phyloP scores from a whole-genome alignment of 805 yeast genomes.

The Grigorovia jiainica region DNA sequence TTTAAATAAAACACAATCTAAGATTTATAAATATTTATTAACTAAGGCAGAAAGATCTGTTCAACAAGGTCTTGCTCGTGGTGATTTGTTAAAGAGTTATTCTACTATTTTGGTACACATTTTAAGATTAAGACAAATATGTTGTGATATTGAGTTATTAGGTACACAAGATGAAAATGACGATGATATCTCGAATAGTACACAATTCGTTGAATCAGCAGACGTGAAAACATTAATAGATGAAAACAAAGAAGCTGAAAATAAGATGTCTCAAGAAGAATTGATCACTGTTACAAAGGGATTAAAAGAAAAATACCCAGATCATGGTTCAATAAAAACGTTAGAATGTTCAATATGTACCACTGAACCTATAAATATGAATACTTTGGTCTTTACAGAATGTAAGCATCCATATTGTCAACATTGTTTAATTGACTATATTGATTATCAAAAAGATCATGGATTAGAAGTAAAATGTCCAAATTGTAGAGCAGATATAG shows the following conservation, averaged over 20 bases:
- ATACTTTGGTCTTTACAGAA: slow-evolving; percentile 49
- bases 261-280: not conserved
- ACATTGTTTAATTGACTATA: slow-evolving; percentile 62
- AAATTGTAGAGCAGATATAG: slow-evolving; percentile 54
- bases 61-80: slow-evolving; percentile 47
- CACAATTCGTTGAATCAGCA: slow-evolving; percentile 5
- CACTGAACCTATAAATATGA: slow-evolving; percentile 48
- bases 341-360: slow-evolving; percentile 84
- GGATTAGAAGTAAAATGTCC: slow-evolving; percentile 54
- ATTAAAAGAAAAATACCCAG: slow-evolving; percentile 21
- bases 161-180: slow-evolving; percentile 43
- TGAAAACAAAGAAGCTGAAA: not conserved
- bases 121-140: slow-evolving; percentile 73
- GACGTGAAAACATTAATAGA: slow-evolving; percentile 4
- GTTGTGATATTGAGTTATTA: slow-evolving; percentile 73
- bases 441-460: slow-evolving; percentile 49
- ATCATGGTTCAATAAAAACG: slow-evolving; percentile 27
- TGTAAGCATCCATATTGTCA: slow-evolving; percentile 81
- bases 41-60: slow-evolving; percentile 57
- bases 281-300: slow-evolving; percentile 1
- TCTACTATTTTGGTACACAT: slow-evolving; percentile 77
- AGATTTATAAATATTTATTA: slow-evolving; percentile 59
- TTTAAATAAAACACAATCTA: slow-evolving; percentile 57
- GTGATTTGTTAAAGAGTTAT: slow-evolving; percentile 62
- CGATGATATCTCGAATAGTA: slow-evolving; percentile 31